A percentile compares a stretch with the other conserved stretches of the same genome.
Evolutionary conservation across 306 rosid species (phyloP).

Genomic region (Spatholobus suberectus): DNA sequence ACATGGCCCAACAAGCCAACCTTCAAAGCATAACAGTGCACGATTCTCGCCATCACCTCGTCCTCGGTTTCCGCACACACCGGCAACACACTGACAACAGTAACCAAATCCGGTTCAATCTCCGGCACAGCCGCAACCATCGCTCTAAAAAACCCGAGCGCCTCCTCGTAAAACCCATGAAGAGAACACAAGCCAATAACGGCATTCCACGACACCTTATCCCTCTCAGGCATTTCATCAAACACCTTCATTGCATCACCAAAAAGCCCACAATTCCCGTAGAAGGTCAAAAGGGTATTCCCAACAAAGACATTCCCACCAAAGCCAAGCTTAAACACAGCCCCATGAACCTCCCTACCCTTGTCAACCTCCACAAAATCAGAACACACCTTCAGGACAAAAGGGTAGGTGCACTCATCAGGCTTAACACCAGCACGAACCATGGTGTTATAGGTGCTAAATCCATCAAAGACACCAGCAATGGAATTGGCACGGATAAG

Average conservation of each 20-base stretch:
- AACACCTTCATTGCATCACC: conserved; percentile 61
- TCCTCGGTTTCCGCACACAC: conserved; percentile 67
- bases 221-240: conserved; percentile 81
- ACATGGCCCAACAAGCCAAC: conserved; percentile 68
- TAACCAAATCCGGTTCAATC: conserved; percentile 66
- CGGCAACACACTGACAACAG: conserved; percentile 65
- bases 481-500: conserved; percentile 71
- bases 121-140: conserved; percentile 51
- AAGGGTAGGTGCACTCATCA: conserved; percentile 81
- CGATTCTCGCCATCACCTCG: conserved; percentile 53
- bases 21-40: conserved; percentile 78
- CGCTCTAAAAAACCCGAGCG: conserved; percentile 48
- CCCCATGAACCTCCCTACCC: conserved; percentile 83
- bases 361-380: conserved; percentile 57
- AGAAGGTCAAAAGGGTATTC: conserved; percentile 71
- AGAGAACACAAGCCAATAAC: conserved; percentile 65
- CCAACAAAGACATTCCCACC: conserved; percentile 74
- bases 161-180: conserved; percentile 54
- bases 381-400: conserved; percentile 74
- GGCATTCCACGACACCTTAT: conserved; percentile 82
- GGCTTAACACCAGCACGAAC: conserved; percentile 58
- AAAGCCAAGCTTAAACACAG: conserved; percentile 68
- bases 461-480: conserved; percentile 57
- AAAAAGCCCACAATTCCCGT: conserved; percentile 59
- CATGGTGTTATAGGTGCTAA: conserved; percentile 69